Conservation (phyloP, 768 basidiomycete genomes). For the Brasilioporus rufonigricans region DNA sequence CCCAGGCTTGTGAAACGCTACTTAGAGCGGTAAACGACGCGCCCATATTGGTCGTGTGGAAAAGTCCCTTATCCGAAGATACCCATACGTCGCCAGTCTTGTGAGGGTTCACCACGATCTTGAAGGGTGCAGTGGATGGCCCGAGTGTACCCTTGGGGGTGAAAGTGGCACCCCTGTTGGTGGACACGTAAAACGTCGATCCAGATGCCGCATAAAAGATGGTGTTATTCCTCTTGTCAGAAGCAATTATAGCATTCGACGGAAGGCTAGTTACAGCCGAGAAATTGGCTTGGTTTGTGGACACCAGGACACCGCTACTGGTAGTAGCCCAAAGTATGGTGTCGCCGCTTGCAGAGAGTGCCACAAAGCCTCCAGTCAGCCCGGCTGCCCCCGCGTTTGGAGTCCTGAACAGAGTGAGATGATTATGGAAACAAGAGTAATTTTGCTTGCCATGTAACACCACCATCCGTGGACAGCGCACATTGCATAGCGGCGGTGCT, state of each 20-base stretch:
- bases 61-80: slow-evolving; percentile 9
- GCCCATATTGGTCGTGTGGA: not conserved
- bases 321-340: slow-evolving; percentile 7
- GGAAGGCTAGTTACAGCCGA: slow-evolving; percentile 41
- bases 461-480: slow-evolving; percentile 10
- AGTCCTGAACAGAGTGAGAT: slow-evolving; percentile 1
- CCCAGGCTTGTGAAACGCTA: slow-evolving; percentile 6
- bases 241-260: slow-evolving; percentile 52
- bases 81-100: slow-evolving; percentile 9
- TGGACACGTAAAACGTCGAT: slow-evolving; percentile 58
- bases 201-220: slow-evolving; percentile 61
- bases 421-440: too few relatives aligned
- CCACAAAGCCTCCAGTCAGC: slow-evolving; percentile 4
- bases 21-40: not conserved
- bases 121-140: slow-evolving; percentile 4
- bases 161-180: slow-evolving; percentile 48
- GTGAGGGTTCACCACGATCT: slow-evolving; percentile 7
- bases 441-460: slow-evolving; percentile 4
- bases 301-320: slow-evolving; percentile 8
- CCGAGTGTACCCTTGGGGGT: slow-evolving; percentile 23
- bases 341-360: slow-evolving; percentile 9
- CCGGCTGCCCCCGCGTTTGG: slow-evolving; percentile 8
- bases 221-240: slow-evolving; percentile 56
- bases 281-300: slow-evolving; percentile 7
- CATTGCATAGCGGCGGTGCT: not conserved